These are phyloP conservation scores for Zalaria sp. DNA, from an alignment of 2,329 filamentous ascomycete species.

Conservation along the genomic window DNA sequence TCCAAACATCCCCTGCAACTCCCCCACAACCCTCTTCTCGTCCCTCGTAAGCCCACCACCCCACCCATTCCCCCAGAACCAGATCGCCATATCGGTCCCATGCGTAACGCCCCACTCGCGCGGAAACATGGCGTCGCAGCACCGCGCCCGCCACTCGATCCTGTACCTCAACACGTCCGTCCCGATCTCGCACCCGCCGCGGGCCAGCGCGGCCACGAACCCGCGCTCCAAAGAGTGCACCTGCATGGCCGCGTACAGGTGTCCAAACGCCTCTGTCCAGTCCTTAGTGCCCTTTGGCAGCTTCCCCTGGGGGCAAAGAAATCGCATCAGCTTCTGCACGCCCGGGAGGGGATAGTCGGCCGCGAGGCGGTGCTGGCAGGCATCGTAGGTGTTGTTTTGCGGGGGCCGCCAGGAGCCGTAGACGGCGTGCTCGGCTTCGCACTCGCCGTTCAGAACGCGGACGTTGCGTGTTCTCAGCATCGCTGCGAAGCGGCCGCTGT, in stretches of 20 bases:
- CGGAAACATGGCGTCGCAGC: constrained; percentile 28
- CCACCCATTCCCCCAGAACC: constrained; percentile 40
- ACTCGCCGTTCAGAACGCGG: constrained; percentile 40
- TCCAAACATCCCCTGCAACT: constrained; percentile 24
- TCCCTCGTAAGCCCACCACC: constrained; percentile 20
- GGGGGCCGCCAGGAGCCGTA: constrained; percentile 39
- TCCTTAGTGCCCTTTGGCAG: constrained; percentile 26
- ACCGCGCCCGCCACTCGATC: constrained; percentile 38
- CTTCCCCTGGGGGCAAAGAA: constrained; percentile 6
- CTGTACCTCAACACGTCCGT: constrained; percentile 37
- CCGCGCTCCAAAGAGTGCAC: constrained; percentile 40
- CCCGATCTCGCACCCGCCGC: constrained; percentile 24
- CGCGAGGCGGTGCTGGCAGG: constrained; percentile 31
- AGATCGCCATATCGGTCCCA: constrained; percentile 37
- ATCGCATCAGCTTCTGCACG: constrained; percentile 27
- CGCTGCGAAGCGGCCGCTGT: constrained; percentile 33
- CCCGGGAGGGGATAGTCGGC: constrained; percentile 37
- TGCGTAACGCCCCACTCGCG: constrained; percentile 40
- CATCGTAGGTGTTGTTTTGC: constrained; percentile 21
- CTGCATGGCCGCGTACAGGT: constrained; percentile 42
- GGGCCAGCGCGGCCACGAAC: constrained; percentile 30
- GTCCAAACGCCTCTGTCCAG: constrained; percentile 40
- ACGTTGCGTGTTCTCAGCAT: constrained; percentile 30
- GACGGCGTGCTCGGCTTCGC: constrained; percentile 36
- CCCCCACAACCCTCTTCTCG: constrained; percentile 30